Evolutionary conservation across 2,329 filamentous ascomycete species (phyloP), one percentile per base, ranked within the genome.

Genomic region (Fusarium domesticum): DNA sequence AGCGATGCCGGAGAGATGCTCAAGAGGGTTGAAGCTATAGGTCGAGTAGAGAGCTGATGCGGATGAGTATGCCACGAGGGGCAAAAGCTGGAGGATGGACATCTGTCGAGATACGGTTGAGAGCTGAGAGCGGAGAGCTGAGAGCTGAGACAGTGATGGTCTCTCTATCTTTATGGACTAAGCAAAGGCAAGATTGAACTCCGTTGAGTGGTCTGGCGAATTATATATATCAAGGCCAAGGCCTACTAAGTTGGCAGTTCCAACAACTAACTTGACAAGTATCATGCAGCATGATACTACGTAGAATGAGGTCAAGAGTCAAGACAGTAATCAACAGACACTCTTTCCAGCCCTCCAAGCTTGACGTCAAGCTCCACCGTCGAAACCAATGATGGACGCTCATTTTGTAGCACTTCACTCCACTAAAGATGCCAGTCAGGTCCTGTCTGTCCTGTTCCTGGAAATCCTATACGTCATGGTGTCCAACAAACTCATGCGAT

Each of bases 1-100:
- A 1, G 75, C 68, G 6, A 79, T 76, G n/a, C 77, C 77, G 1
- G 71, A 71, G 8, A 80, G 67, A 42, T 81, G 77, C 18, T 78
- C 64, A 3, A 81, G 65, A 0, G 77, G 73, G 40, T 78, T 73
- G 59, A 81, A 80, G 41, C 59, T 62, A 51, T 77, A 78, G 2
- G 64, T 66, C 0, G 71, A 74, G 53, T 73, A 73, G 34, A 74
- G 63, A 0, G 63, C 35, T 11, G 53, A 47, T 10, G 52, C 52
- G 5, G 52, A 48, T 34, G 49, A 19, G 4, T 39, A 33, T 6
- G 43, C 37, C 4, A 43, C 37, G 2, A 55, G 17, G 8, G 51
- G 45, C 12, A 54, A 25, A 11, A 53, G 19, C 18, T 35, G 25
- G 3, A 54, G 20, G 15, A 53, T 37, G 45, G n/a, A n/a, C n/a